Evolutionary conservation across 352 stramenopile genomes (phyloP), one percentile per base, ranked within the genome.

Genomic region (Nothophytophthora sp.): DNA sequence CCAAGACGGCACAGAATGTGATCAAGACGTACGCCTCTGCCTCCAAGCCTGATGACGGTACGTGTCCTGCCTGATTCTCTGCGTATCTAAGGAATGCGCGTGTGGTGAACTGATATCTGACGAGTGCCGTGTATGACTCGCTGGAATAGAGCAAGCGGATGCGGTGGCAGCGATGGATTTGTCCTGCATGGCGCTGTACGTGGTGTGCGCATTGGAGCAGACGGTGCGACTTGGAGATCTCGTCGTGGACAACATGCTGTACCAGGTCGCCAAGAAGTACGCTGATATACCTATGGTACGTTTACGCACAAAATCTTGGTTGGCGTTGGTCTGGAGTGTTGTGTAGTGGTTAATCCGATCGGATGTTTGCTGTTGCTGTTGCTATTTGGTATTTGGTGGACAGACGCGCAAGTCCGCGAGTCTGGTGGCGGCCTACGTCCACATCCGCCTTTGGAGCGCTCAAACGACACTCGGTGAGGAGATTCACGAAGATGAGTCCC

Each of bases 221-320:
- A 44, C 63, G 22, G 62, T 83, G 18, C 63, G 60, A n/a, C 55
- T 92, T 11, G 66, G 67, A 20, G 79, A 89, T 19, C 60, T 89
- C 27, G 79, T 90, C 40, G 19, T 86, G 19, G 81, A 90, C 38
- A 92, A 89, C 52, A 62, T 92, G 64, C 63, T 92, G 11, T 92
- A 92, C 29, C 81, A 92, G 63, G 67, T 90, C 11, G 64, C 79
- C 25, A 92, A 92, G 63, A 89, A 86, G 35, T 82, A 79, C 41
- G 53, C 63, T 0, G 79, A 89, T 22, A 72, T 85, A 8, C 67
- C 73, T 9, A 45, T 66, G 25, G 79, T 81, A 37, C 24, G 67
- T 56, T 13, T 4, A 27, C 7, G 12, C 18, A 20, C 25, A 9
- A 11, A 1, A 46, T 43, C n/a, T 11, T 36, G 27, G 10, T 23